Conservation (phyloP, 352 stramenopile species). For the Salisapilia sapeloensis region DNA sequence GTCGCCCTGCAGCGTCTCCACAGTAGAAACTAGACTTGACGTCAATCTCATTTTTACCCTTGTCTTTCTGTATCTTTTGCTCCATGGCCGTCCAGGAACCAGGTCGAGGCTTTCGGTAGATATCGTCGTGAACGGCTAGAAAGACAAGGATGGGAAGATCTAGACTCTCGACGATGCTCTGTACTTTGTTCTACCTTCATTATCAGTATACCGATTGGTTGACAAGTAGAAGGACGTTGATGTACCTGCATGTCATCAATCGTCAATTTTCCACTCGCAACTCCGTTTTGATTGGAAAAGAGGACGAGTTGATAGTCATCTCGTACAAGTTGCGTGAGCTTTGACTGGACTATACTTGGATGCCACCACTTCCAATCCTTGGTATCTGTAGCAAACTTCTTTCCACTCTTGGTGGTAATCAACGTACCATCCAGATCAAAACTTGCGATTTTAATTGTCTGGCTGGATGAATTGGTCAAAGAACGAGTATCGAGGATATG, state of each 20-base stretch:
- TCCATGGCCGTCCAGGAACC: conserved; percentile 53
- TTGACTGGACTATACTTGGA: conserved; percentile 23
- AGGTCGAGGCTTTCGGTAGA: conserved; percentile 61
- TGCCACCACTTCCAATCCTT: conserved; percentile 72
- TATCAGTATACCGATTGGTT: neutral
- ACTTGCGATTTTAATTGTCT: conserved; percentile 32
- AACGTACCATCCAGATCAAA: conserved; percentile 75
- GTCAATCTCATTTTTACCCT: conserved; percentile 11
- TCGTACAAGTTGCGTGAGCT: conserved; percentile 21
- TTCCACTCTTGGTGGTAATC: conserved; percentile 75
- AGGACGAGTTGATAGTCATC: conserved; percentile 43
- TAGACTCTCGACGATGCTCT: conserved; percentile 39
- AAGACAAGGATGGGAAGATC: conserved; percentile 51
- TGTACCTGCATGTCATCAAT: conserved; percentile 37
- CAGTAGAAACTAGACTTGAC: conserved; percentile 60
- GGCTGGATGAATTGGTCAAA: neutral
- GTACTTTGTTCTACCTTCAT: conserved; percentile 34
- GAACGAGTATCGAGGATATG: neutral
- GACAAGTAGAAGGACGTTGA: neutral
- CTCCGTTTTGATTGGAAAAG: conserved; percentile 75
- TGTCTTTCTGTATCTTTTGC: conserved; percentile 8
- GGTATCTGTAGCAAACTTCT: conserved; percentile 45
- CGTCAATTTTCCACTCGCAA: conserved; percentile 57
- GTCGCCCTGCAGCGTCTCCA: conserved; percentile 59
- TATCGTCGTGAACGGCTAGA: conserved; percentile 50